Percentiles rank a stretch among this genome's conserved stretches.
Evolutionary conservation across 148 eudicot species (phyloP).

Genomic region (Amaranthus cruentus): DNA sequence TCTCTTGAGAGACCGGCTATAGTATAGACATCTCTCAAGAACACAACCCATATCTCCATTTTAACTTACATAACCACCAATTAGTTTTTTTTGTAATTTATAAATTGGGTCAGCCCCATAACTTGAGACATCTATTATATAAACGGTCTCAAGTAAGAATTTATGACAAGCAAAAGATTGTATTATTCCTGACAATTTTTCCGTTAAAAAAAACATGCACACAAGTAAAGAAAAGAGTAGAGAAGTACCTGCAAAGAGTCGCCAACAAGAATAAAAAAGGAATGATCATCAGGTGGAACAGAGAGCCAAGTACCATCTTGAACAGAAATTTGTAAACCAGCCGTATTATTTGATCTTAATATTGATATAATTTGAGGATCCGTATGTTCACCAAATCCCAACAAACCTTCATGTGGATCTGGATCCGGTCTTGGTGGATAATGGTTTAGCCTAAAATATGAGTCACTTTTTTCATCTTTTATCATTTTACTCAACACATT

Average conservation of each 20-base stretch:
- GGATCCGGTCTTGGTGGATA: slow-evolving; percentile 53
- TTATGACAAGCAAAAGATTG: too few species aligned
- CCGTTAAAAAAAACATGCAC: too few species aligned
- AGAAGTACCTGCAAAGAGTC: slow-evolving; percentile 55
- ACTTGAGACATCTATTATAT: too few species aligned
- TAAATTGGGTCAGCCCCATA: too few species aligned
- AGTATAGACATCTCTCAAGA: too few species aligned
- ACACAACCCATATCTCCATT: too few species aligned
- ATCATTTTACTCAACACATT: slow-evolving; percentile 39
- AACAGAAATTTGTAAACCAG: slow-evolving; percentile 45
- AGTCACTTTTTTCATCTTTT: slow-evolving; percentile 46
- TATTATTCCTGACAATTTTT: too few species aligned
- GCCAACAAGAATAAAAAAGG: slow-evolving; percentile 60
- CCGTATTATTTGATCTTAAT: slow-evolving; percentile 44
- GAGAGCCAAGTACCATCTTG: slow-evolving; percentile 49
- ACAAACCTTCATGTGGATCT: slow-evolving; percentile 17
- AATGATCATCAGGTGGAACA: slow-evolving; percentile 53
- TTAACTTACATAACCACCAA: too few species aligned
- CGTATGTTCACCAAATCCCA: slow-evolving; percentile 77
- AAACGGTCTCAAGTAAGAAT: too few species aligned
- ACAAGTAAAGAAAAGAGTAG: not conserved
- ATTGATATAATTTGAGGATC: slow-evolving; percentile 78
- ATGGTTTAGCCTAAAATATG: slow-evolving; percentile 48
- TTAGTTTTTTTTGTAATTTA: too few species aligned
- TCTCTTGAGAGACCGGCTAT: too few species aligned